phyloP scores from a whole-genome alignment of 148 eudicot species.

The Cornus controversa region DNA sequence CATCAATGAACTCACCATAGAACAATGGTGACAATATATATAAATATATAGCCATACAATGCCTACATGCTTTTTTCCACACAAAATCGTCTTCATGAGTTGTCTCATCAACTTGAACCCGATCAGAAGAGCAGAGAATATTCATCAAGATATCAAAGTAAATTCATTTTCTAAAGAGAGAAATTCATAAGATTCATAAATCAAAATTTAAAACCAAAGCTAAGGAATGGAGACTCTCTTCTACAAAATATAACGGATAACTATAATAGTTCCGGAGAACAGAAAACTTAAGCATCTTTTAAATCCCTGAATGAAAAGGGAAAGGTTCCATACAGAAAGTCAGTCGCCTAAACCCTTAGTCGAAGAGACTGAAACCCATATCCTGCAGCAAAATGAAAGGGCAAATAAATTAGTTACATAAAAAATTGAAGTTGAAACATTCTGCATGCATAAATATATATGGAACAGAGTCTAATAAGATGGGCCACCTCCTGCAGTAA shows the following conservation, averaged over 20 bases:
- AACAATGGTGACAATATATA: not conserved
- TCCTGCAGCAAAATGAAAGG: conserved; percentile 32
- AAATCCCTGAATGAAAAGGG: not conserved
- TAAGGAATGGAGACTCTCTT: not conserved
- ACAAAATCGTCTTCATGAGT: not conserved
- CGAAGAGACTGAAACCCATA: conserved; percentile 50
- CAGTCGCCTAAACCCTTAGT: conserved; percentile 11
- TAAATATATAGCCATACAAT: not conserved
- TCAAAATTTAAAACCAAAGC: not conserved
- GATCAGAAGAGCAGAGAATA: not conserved
- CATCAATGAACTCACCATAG: not conserved
- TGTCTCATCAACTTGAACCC: not conserved
- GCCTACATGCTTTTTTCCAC: not conserved
- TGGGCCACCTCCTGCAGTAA: not conserved
- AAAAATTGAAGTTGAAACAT: not conserved
- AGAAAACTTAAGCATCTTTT: not conserved
- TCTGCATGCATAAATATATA: not conserved
- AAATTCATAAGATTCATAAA: not conserved
- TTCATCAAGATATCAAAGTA: not conserved
- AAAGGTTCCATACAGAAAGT: not conserved
- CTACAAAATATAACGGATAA: not conserved
- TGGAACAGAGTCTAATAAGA: not conserved
- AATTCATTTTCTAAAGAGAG: not conserved
- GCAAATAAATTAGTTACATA: conserved; percentile 1
- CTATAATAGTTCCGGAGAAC: not conserved